phyloP scores from a whole-genome alignment of 2,329 filamentous ascomycete genomes.

The Penicillium verrucosum region DNA sequence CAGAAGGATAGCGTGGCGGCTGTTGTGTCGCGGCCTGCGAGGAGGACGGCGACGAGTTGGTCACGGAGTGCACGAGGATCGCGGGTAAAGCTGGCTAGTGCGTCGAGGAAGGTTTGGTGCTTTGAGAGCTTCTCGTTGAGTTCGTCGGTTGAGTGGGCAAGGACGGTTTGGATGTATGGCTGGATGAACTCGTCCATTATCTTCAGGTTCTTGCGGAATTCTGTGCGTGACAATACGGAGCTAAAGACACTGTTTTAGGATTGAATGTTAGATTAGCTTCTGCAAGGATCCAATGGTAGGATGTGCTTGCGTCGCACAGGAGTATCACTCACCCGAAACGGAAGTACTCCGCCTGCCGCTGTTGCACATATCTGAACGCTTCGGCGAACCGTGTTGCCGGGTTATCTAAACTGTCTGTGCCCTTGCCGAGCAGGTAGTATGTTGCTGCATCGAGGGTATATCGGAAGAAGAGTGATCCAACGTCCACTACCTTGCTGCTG shows the following conservation, averaged over 20 bases:
- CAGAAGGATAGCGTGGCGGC: slow-evolving; percentile 76
- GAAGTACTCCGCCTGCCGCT: slow-evolving; percentile 65
- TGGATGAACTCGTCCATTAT: slow-evolving; percentile 74
- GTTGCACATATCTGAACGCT: slow-evolving; percentile 76
- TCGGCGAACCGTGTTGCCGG: slow-evolving; percentile 71
- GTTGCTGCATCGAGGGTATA: slow-evolving; percentile 82
- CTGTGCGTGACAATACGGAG: slow-evolving; percentile 59
- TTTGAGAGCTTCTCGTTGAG: slow-evolving; percentile 67
- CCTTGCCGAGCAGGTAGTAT: slow-evolving; percentile 77
- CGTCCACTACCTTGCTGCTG: slow-evolving; percentile 56
- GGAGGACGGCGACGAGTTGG: slow-evolving; percentile 75
- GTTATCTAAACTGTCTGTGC: slow-evolving; percentile 61
- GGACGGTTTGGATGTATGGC: slow-evolving; percentile 70
- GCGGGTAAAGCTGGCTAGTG: slow-evolving; percentile 75
- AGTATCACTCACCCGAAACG: slow-evolving; percentile 54
- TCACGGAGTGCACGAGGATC: slow-evolving; percentile 66
- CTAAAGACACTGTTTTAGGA: slow-evolving; percentile 54
- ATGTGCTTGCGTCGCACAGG: not conserved
- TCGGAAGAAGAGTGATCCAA: slow-evolving; percentile 75
- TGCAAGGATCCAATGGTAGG: not conserved
- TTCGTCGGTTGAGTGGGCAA: slow-evolving; percentile 67
- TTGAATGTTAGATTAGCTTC: slow-evolving; percentile 9
- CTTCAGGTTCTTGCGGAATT: slow-evolving; percentile 63
- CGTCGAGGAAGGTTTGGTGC: slow-evolving; percentile 81
- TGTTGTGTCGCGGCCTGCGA: slow-evolving; percentile 82